A percentile compares a stretch with the other conserved stretches of the same genome.
Evolutionary conservation across 768 basidiomycete species (phyloP).

Genomic region (Pleurotus salmoneostramineus): DNA sequence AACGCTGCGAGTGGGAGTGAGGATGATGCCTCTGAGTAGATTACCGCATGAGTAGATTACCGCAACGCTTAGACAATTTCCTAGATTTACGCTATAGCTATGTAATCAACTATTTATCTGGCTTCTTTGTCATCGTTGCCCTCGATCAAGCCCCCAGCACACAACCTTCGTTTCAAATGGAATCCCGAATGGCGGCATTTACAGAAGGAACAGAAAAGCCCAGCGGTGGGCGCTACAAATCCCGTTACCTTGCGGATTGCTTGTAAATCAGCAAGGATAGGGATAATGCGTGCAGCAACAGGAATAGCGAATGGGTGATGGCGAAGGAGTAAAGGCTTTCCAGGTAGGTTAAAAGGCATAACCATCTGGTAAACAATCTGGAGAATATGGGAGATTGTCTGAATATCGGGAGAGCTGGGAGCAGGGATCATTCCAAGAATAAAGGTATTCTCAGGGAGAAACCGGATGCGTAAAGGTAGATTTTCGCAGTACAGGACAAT

Average conservation of each 20-base stretch:
- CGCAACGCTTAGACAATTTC: background rate
- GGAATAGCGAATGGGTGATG: constrained; percentile 11
- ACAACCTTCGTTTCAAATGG: constrained; percentile 13
- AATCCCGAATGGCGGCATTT: constrained; percentile 13
- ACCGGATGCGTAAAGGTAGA: constrained; percentile 22
- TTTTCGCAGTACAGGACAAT: constrained; percentile 30
- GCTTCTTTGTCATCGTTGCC: constrained; percentile 9
- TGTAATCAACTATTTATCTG: too few species aligned
- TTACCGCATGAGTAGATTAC: too few species aligned
- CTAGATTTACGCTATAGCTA: background rate
- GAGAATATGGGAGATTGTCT: constrained; percentile 17
- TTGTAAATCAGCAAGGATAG: constrained; percentile 20
- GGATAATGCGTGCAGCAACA: constrained; percentile 12
- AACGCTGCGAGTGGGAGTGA: too few species aligned
- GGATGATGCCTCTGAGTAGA: too few species aligned
- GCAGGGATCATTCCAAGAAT: constrained; percentile 28
- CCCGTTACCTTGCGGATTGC: constrained; percentile 19
- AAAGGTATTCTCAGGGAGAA: constrained; percentile 26
- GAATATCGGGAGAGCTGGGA: constrained; percentile 20
- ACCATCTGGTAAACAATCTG: constrained; percentile 12
- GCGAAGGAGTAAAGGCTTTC: constrained; percentile 10
- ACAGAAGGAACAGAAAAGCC: constrained; percentile 22
- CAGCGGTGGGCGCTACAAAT: constrained; percentile 12
- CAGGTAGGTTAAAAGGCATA: constrained; percentile 11
- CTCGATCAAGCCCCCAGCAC: constrained; percentile 18